A percentile compares a stretch with the other conserved stretches of the same genome.
Conservation (phyloP, 2,329 filamentous ascomycete genomes). For the Ceratocystis alfenasii region DNA sequence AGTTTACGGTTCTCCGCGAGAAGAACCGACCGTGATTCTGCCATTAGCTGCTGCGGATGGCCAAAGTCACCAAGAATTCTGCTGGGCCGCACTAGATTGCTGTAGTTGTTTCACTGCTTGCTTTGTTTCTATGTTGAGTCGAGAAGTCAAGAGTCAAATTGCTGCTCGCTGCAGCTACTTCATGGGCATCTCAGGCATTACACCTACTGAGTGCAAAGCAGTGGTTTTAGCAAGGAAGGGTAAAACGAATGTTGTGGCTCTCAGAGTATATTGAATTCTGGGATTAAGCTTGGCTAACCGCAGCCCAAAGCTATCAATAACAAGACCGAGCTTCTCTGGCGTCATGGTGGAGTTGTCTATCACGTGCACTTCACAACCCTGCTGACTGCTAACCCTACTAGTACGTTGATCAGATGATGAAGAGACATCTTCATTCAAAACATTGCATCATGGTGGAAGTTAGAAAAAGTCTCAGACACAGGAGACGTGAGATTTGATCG, state of each 20-base stretch:
- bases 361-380: neutral
- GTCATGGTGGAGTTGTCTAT: conserved; percentile 1
- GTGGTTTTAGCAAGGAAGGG: neutral
- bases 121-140: neutral
- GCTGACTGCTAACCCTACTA: neutral
- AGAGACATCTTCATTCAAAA: too few relatives aligned
- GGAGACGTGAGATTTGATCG: too few relatives aligned
- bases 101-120: neutral
- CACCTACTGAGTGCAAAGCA: neutral
- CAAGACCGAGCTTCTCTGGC: conserved; percentile 1
- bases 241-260: too few relatives aligned
- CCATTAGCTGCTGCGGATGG: conserved; percentile 2
- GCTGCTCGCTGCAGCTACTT: conserved; percentile 10
- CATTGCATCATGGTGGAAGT: too few relatives aligned
- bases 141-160: neutral
- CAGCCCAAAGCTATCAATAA: conserved; percentile 7
- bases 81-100: neutral
- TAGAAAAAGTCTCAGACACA: too few relatives aligned
- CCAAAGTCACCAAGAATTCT: neutral
- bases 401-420: neutral
- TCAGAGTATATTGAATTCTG: neutral
- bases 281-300: neutral
- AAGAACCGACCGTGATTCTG: conserved; percentile 37
- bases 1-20: conserved; percentile 71
- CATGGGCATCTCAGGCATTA: conserved; percentile 7